phyloP scores from a whole-genome alignment of 176 grass and related monocot species.

The Microstegium vimineum region DNA sequence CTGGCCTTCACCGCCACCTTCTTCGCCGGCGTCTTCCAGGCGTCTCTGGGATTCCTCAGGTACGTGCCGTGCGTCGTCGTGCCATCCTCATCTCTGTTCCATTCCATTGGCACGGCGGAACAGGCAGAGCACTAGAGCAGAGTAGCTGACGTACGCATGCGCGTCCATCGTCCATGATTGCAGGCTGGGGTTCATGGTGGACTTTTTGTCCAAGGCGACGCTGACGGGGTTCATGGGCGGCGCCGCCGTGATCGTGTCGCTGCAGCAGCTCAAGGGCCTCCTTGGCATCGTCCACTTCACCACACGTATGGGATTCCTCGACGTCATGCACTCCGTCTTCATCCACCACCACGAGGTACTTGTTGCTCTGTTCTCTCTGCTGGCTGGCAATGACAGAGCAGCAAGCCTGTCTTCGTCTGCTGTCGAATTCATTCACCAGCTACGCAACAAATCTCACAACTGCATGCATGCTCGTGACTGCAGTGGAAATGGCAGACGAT shows the following conservation, averaged over 20 bases:
- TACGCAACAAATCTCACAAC: neutral
- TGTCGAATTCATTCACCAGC: neutral
- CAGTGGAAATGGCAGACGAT: slow-evolving; percentile 97
- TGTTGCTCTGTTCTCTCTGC: too few relatives aligned
- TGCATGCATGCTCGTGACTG: slow-evolving; percentile 17
- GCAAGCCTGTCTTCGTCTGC: neutral
- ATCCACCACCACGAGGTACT: slow-evolving; percentile 57
- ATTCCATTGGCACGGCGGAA: too few relatives aligned
- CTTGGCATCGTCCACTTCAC: slow-evolving; percentile 96
- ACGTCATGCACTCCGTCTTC: slow-evolving; percentile 82
- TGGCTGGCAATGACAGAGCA: neutral
- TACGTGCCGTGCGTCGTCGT: too few relatives aligned
- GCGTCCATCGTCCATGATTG: too few relatives aligned
- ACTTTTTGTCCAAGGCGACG: slow-evolving; percentile 94
- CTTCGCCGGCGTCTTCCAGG: slow-evolving; percentile 96
- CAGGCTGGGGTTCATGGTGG: slow-evolving; percentile 84
- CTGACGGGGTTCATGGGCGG: slow-evolving; percentile 92
- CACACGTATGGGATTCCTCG: slow-evolving; percentile 76
- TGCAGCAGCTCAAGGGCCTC: slow-evolving; percentile 92
- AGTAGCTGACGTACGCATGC: too few relatives aligned
- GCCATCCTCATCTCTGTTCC: neutral
- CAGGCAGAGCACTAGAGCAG: too few relatives aligned
- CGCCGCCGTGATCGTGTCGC: slow-evolving; percentile 89
- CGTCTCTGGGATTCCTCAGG: slow-evolving; percentile 81
- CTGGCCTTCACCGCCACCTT: slow-evolving; percentile 97